Percentiles rank a stretch among this genome's conserved stretches.
phyloP scores from a whole-genome alignment of 345 rosid species.

The Moricandia moricandioides region DNA sequence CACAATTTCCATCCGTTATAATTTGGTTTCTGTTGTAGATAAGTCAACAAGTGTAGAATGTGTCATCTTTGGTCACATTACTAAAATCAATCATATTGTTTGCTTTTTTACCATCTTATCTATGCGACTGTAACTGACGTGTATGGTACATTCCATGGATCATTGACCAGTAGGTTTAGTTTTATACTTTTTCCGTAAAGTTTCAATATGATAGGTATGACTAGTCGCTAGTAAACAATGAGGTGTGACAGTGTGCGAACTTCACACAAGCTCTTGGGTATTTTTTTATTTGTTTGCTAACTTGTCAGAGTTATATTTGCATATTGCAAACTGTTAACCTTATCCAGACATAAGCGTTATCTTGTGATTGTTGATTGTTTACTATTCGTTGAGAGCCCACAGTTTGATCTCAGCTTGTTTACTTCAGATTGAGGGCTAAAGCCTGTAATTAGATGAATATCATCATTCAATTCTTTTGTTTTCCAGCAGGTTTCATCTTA shows the following conservation, averaged over 20 bases:
- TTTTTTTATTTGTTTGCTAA: not conserved
- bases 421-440: not conserved
- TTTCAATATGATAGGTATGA: constrained; percentile 25
- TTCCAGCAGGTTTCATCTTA: constrained; percentile 81
- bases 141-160: constrained; percentile 12
- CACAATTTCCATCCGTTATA: not conserved
- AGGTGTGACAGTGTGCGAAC: constrained; percentile 32
- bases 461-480: constrained; percentile 25
- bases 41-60: not conserved
- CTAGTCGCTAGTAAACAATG: constrained; percentile 15
- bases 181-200: not conserved
- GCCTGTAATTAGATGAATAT: not conserved
- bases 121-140: not conserved
- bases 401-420: constrained; percentile 1
- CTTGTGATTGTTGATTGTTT: not conserved
- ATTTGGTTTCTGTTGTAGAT: not conserved
- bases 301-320: constrained; percentile 8
- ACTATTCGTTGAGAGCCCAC: not conserved
- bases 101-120: not conserved
- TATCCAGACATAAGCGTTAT: not conserved
- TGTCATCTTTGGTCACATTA: constrained; percentile 4
- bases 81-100: not conserved
- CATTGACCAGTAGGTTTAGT: constrained; percentile 23
- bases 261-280: constrained; percentile 28
- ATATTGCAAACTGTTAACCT: constrained; percentile 9